These are phyloP conservation scores for Xylariales sp. DNA, from an alignment of 2,329 filamentous ascomycete species.

Conservation along the genomic window DNA sequence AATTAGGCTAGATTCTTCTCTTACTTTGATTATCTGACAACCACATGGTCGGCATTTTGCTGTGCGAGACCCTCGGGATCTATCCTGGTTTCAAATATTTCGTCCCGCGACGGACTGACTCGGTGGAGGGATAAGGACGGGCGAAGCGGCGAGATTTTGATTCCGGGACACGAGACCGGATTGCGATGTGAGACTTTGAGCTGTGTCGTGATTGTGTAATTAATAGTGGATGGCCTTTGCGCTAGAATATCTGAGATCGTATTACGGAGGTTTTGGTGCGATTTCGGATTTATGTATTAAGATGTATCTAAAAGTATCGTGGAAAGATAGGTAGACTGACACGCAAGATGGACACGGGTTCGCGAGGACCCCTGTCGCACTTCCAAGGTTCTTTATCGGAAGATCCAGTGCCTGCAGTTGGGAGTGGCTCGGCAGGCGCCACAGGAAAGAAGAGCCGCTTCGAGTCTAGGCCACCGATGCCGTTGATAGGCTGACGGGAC, in stretches of 20 bases:
- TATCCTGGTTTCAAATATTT: slow-evolving; percentile 18
- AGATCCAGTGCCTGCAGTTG: background rate
- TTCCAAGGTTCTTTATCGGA: slow-evolving; percentile 16
- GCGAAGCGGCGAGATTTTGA: background rate
- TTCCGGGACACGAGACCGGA: background rate
- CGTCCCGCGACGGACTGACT: slow-evolving; percentile 14
- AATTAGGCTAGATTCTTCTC: slow-evolving; percentile 50
- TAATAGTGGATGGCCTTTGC: background rate
- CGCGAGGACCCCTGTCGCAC: slow-evolving; percentile 27
- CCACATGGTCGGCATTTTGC: slow-evolving; percentile 89
- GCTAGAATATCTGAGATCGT: background rate
- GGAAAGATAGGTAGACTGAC: background rate
- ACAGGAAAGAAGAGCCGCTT: slow-evolving; percentile 3
- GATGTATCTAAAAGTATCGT: background rate
- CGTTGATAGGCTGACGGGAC: slow-evolving; percentile 9
- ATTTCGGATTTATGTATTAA: slow-evolving; percentile 4
- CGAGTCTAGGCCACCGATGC: no score
- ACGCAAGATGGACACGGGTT: slow-evolving; percentile 31
- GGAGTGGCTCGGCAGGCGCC: slow-evolving; percentile 27
- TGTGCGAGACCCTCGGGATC: slow-evolving; percentile 39
- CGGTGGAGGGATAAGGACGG: background rate
- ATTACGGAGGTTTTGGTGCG: background rate
- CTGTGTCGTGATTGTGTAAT: background rate
- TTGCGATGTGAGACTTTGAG: background rate
- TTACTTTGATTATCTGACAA: slow-evolving; percentile 94